Percentiles rank a stretch among this genome's conserved stretches.
Evolutionary conservation across 176 grass and related monocot genomes (phyloP).

Genomic region (Poa annua): DNA sequence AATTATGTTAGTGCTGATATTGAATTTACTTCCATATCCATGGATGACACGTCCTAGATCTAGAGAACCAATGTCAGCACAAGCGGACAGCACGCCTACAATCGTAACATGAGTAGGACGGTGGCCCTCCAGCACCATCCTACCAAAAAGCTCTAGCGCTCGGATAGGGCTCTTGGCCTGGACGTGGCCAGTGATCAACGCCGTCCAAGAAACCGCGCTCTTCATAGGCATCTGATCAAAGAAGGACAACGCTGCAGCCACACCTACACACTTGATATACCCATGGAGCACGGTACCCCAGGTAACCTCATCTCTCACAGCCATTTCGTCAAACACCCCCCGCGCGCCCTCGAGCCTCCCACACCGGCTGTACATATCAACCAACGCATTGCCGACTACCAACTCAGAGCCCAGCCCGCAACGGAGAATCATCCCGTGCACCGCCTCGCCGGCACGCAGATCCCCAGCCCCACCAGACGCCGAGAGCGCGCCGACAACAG

Average conservation of each 20-base stretch:
- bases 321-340: conserved; percentile 49
- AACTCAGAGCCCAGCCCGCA: conserved; percentile 38
- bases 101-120: conserved; percentile 53
- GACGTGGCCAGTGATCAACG: conserved; percentile 63
- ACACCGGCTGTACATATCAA: conserved; percentile 65
- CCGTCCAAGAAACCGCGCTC: conserved; percentile 55
- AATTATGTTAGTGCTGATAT: conserved; percentile 41
- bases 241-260: conserved; percentile 46
- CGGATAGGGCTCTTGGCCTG: conserved; percentile 53
- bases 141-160: conserved; percentile 61
- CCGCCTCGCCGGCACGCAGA: not conserved
- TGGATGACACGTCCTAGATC: conserved; percentile 63
- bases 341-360: conserved; percentile 32
- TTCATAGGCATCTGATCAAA: conserved; percentile 53
- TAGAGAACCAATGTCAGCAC: conserved; percentile 65
- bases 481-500: conserved; percentile 45
- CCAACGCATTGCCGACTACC: conserved; percentile 55
- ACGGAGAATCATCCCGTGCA: conserved; percentile 50
- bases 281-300: conserved; percentile 70
- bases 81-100: conserved; percentile 60
- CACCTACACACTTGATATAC: conserved; percentile 41
- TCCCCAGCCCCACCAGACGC: conserved; percentile 26
- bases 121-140: conserved; percentile 57
- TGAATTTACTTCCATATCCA: conserved; percentile 53
- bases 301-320: conserved; percentile 50